Percentiles rank a stretch among this genome's conserved stretches.
These are phyloP conservation scores for Sphaerobolus stellatus DNA, from an alignment of 1,284 basidiomycete genomes.

Conservation along the genomic window DNA sequence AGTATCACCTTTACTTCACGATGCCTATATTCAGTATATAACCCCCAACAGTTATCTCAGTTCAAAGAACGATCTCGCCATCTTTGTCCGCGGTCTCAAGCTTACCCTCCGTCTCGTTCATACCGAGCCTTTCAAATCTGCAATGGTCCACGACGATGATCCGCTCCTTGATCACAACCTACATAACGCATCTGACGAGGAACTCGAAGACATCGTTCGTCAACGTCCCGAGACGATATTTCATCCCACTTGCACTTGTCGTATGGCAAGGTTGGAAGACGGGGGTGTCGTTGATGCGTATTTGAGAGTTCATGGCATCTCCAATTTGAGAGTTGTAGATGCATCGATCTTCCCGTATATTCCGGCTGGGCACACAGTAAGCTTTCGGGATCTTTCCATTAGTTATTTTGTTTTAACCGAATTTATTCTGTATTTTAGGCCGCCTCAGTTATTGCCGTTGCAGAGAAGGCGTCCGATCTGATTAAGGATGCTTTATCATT, in stretches of 20 bases:
- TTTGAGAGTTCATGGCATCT: conserved; percentile 40
- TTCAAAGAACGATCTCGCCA: conserved; percentile 53
- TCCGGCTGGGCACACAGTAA: conserved; percentile 61
- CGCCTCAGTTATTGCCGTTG: conserved; percentile 56
- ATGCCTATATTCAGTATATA: background rate
- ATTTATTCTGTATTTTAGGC: conserved; percentile 41
- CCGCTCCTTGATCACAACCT: conserved; percentile 27
- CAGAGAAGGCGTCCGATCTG: conserved; percentile 63
- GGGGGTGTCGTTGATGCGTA: conserved; percentile 46
- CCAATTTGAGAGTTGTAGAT: conserved; percentile 55
- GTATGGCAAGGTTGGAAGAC: conserved; percentile 53
- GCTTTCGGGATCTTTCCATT: conserved; percentile 20
- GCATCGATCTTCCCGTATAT: conserved; percentile 59
- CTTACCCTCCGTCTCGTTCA: background rate
- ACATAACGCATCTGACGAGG: conserved; percentile 24
- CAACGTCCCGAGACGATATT: conserved; percentile 57
- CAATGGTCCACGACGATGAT: conserved; percentile 25
- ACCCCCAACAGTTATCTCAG: conserved; percentile 50
- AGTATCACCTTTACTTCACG: conserved; percentile 4
- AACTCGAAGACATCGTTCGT: conserved; percentile 37
- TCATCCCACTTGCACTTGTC: conserved; percentile 57
- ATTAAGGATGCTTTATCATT: no score
- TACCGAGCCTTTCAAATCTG: conserved; percentile 16
- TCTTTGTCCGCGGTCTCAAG: conserved; percentile 53
- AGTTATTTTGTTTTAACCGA: background rate